phyloP scores from a whole-genome alignment of 2,329 filamentous ascomycete species.

The Pseudogymnoascus sp. region DNA sequence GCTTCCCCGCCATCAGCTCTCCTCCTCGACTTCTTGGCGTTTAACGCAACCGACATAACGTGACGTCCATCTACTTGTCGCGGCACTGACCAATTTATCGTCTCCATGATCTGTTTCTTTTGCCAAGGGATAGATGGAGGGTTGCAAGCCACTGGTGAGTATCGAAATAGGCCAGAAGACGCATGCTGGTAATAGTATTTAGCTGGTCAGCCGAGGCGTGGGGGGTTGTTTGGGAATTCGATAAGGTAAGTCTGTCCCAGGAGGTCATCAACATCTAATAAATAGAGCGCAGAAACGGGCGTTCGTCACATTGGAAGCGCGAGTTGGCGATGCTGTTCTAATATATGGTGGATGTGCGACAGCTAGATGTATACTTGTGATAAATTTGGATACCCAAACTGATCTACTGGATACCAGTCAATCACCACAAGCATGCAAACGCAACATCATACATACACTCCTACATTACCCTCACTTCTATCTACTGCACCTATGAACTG shows the following conservation, averaged over 20 bases:
- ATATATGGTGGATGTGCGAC: background rate
- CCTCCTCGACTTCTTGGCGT: background rate
- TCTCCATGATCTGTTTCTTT: background rate
- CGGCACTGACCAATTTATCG: background rate
- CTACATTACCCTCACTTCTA: conserved; percentile 14
- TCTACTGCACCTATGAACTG: background rate
- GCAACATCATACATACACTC: background rate
- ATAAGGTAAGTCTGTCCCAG: background rate
- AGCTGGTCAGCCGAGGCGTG: background rate
- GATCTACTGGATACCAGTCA: background rate
- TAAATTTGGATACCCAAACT: background rate
- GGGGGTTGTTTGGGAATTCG: background rate
- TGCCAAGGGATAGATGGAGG: background rate
- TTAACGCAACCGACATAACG: background rate
- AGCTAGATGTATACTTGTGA: background rate
- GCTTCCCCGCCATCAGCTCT: background rate
- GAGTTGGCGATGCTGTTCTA: background rate
- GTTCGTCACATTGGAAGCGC: background rate
- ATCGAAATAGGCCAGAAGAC: background rate
- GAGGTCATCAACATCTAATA: background rate
- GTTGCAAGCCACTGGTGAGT: background rate
- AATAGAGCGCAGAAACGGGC: background rate
- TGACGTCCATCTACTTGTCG: background rate
- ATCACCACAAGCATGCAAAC: background rate
- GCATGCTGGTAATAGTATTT: background rate